Base-by-base conservation (phyloP, 2,329 filamentous ascomycete species). In the Claviceps capensis region DNA sequence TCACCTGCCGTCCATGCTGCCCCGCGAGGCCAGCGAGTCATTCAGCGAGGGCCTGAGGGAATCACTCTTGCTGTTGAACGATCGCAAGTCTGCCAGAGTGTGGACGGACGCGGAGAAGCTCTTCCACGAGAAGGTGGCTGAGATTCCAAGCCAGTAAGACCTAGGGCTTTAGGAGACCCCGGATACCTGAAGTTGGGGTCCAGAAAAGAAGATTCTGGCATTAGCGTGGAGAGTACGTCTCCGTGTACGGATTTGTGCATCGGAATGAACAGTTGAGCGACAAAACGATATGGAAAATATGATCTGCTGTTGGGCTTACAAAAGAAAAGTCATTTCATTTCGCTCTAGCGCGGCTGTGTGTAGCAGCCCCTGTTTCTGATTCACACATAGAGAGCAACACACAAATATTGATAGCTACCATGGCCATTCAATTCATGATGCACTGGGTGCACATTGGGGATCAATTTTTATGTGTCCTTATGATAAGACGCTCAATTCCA, bases 1-100 rank as follows among this genome's bases (percentile, higher is more conserved):
- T 67, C 88, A 94, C 64, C 75, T 94, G 50, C 88, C 88, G 4
- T 85, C 82, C 50, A 78, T 96, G 58, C 75, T 97, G 40, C 87
- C 91, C 1, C 77, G 91, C 50, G 91, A 96, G 71, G 83, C 88
- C 26, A 88, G 82, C 44, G 89, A 96, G 19, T 48, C 49, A 6
- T 54, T 47, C 26, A 47, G 47, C 8, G 44, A 44, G 9, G 41
- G 49, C 9, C 45, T 54, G 17, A 41, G 30, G 43, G 47, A 48
- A n/a, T 48, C 36, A 11, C 44, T 54, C 11, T 37, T 54, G 44
- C 41, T 46, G 7, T 30, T 54, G 26, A 45, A 53, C 17, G 47
- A 49, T 22, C 53, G 53, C 36, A 42, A 54, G 13, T 43, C 42
- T 13, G 53, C 49, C 23, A 49, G 53, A 34, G 53, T 54, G 11